Conservation (phyloP, 2,329 filamentous ascomycete species). For the Calonectria pseudoturangicola region DNA sequence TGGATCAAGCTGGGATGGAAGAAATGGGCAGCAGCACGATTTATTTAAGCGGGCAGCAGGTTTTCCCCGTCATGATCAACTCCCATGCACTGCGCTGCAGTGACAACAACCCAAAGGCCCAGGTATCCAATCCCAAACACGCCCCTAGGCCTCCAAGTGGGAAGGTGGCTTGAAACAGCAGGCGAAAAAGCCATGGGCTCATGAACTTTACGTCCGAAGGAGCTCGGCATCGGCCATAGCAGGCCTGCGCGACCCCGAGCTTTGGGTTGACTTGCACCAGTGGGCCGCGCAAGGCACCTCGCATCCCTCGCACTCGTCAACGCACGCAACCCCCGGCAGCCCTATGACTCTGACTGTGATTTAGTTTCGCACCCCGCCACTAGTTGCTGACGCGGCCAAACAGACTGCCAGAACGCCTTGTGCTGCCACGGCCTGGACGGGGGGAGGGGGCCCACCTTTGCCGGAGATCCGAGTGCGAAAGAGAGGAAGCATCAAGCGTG, state of each 20-base stretch:
- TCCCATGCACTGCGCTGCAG: neutral
- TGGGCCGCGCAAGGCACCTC: conserved; percentile 29
- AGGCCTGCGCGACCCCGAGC: neutral
- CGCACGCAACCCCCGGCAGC: conserved; percentile 24
- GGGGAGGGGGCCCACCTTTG: conserved; percentile 17
- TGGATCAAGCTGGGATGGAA: neutral
- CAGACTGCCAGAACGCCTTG: conserved; percentile 22
- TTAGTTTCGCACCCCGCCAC: conserved; percentile 18
- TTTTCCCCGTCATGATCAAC: conserved; percentile 15
- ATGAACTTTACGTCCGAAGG: conserved; percentile 16
- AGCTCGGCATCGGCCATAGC: conserved; percentile 19
- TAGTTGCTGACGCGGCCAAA: conserved; percentile 46
- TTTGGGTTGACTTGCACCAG: neutral
- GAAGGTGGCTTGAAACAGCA: conserved; percentile 24
- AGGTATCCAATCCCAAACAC: conserved; percentile 4
- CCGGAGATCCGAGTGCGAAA: conserved; percentile 36
- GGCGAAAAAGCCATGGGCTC: neutral
- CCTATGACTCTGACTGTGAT: conserved; percentile 29
- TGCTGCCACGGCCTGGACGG: neutral
- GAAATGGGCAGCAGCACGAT: neutral
- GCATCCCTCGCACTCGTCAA: conserved; percentile 38
- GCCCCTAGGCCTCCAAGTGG: conserved; percentile 18
- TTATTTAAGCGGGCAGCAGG: conserved; percentile 13
- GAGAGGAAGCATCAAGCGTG: neutral
- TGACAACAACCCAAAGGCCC: conserved; percentile 7